Evolutionary conservation across 2,329 filamentous ascomycete genomes (phyloP), one percentile per base, ranked within the genome.

Genomic region (Cladosporium sp.): DNA sequence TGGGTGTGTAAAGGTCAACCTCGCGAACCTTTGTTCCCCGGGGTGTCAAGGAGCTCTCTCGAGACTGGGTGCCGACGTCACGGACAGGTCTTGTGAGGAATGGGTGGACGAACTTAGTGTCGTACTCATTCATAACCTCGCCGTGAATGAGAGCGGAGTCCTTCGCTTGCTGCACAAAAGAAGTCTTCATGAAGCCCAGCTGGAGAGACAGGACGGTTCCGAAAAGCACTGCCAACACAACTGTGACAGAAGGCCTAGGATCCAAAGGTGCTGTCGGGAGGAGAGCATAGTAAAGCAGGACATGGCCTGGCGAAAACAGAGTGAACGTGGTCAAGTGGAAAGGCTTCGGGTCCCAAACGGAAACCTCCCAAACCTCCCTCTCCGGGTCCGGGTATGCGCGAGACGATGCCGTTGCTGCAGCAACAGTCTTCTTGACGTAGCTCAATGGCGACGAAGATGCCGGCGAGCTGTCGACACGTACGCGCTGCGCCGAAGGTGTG

Each of bases 101-200:
- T 2, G 95, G 95, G 74, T 96, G 92, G 0, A 99, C 95, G 74
- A 90, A 97, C 80, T 99, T 99, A 71, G 88, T 92, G 76, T 98
- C 92, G 76, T 99, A 99, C 79, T 99, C 95, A 76, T 93, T 90
- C 79, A 98, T 85, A 5, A 98, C 94, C 78, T 98, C 92, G 72
- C 90, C 92, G 71, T 96, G 92, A 66, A 99, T 90, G 57, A 97
- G 85, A 2, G 88, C 85, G 1, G 87, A 87, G 77, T 99, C 95
- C 76, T 93, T 96, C 68, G 87, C 87, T 77, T 98, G 93, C 76
- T 94, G 93, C 3, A 87, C 85, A 78, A 94, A 98, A 38, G 85
- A 88, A 2, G 85, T 85, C 67, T 90, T 89, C 59, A 98, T 81
- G 34, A 92, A 82, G 62, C 88, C 85, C 69, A 98, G 85, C 77